Conservation (phyloP, 1,139 yeast genomes). For the Suhomyces bribrorum region DNA sequence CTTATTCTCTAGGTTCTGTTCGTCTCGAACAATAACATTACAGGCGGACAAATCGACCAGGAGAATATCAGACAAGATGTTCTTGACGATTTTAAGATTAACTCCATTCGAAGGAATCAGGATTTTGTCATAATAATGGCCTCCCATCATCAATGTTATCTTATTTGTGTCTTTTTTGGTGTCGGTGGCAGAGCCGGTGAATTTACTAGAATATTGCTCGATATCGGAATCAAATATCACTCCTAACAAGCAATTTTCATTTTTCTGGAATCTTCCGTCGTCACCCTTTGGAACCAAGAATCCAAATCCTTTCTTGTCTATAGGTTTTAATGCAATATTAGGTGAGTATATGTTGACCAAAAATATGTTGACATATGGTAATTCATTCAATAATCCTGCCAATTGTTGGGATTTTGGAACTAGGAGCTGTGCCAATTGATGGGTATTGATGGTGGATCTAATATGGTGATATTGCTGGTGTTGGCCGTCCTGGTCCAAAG, state of each 20-base stretch:
- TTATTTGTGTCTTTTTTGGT: conserved; percentile 29
- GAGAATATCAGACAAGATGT: conserved; percentile 52
- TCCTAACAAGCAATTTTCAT: conserved; percentile 71
- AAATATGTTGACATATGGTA: conserved; percentile 55
- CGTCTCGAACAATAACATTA: conserved; percentile 30
- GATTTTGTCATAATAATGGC: conserved; percentile 51
- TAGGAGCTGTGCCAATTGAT: conserved; percentile 27
- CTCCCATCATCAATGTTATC: conserved; percentile 89
- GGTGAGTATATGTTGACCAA: conserved; percentile 58
- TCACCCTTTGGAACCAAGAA: conserved; percentile 69
- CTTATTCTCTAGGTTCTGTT: conserved; percentile 24
- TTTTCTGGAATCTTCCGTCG: conserved; percentile 25
- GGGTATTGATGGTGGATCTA: conserved; percentile 55
- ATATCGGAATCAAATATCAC: conserved; percentile 89
- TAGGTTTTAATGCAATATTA: conserved; percentile 39
- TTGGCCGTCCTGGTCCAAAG: conserved; percentile 1
- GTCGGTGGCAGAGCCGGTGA: neutral
- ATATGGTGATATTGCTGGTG: conserved; percentile 45
- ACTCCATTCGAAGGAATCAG: conserved; percentile 49
- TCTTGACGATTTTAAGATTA: conserved; percentile 45
- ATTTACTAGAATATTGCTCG: conserved; percentile 46
- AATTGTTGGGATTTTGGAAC: conserved; percentile 1
- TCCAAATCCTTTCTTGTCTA: conserved; percentile 71
- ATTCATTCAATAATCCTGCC: conserved; percentile 11
- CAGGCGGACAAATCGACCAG: conserved; percentile 39